Base-by-base conservation (phyloP, 495 filamentous ascomycete genomes). In the Aspergillus nanangensis region DNA sequence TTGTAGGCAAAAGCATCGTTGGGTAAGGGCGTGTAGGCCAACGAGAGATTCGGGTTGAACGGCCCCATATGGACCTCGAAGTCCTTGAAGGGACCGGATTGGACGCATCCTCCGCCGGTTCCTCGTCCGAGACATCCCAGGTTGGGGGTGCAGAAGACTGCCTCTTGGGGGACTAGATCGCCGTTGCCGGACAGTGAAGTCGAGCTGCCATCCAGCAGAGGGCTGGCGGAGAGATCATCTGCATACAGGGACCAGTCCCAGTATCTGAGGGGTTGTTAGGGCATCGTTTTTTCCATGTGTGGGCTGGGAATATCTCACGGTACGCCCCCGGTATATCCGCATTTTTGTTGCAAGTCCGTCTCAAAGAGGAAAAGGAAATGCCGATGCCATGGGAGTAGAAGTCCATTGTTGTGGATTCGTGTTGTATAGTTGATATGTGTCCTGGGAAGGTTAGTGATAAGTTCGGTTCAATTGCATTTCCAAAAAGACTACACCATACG, bases 361-460 rank as follows among this genome's bases (percentile, higher is more conserved):
- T 88, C 84, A 59, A 74, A 86, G 2, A 71, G 58, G 44, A 66
- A 72, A 20, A 76, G 57, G 52, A 81, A 86, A 42, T 79, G 80
- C 15, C 85, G 72, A 50, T 90, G 84, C 82, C 83, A 88, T 0
- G 77, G 61, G 20, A 86, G 64, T 59, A 88, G 85, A 47, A 67
- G 36, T 3, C 65, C 64, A 34, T 49, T 63, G 29, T 53, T 51
- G 36, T 69, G 66, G 18, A 62, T 55, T 47, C 55, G 37, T 40
- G 62, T 55, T 8, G 72, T 76, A 43, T 74, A 67, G 50, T 78
- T 78, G 41, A 80, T 66, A 51, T 74, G 66, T 7, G 25, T 29
- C 25, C 25, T 29, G 25, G 25, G 7, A 29, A 11, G 25, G 11
- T 29, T 11, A 29, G 25, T 29, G 25, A 29, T 29, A n/a, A n/a